Evolutionary conservation across 208 protist species (phyloP).

Genomic region (Leishmania turanica): DNA sequence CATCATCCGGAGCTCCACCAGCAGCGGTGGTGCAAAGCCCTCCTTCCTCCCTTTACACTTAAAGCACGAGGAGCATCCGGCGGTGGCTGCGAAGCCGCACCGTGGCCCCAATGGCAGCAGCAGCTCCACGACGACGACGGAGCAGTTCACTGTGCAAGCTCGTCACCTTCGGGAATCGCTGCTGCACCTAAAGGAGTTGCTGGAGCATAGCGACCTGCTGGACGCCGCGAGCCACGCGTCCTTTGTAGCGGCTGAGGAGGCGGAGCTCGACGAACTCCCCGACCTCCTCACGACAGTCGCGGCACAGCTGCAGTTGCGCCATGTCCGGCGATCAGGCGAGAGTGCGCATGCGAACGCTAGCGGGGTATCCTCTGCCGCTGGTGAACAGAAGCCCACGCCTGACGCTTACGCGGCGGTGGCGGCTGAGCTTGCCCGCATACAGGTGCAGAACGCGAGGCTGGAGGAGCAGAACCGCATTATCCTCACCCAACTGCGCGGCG

Average conservation of each 20-base stretch:
- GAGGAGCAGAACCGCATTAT: conserved; percentile 69
- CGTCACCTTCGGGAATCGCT: conserved; percentile 52
- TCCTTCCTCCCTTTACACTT: neutral
- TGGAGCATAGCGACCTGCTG: conserved; percentile 36
- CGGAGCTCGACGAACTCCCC: conserved; percentile 38
- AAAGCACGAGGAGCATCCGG: neutral
- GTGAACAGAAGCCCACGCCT: neutral
- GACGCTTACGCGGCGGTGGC: conserved; percentile 25
- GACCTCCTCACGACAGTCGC: conserved; percentile 38
- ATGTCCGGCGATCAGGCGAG: conserved; percentile 30
- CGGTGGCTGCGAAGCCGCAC: neutral
- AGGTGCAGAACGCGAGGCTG: conserved; percentile 54
- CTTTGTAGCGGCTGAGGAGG: conserved; percentile 8
- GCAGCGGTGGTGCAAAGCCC: neutral
- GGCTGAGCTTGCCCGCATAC: conserved; percentile 45
- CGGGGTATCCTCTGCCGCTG: neutral
- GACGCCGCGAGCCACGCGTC: conserved; percentile 2
- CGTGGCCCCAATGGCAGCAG: neutral
- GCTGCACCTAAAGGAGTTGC: conserved; percentile 39
- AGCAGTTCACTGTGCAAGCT: conserved; percentile 34
- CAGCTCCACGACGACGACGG: neutral
- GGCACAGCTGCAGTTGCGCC: conserved; percentile 42
- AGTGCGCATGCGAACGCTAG: neutral
- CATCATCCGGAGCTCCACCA: conserved; percentile 17
- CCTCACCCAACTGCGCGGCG: conserved; percentile 29